Base-by-base conservation (phyloP, 805 yeast species). In the Metschnikowia reukaufii region DNA sequence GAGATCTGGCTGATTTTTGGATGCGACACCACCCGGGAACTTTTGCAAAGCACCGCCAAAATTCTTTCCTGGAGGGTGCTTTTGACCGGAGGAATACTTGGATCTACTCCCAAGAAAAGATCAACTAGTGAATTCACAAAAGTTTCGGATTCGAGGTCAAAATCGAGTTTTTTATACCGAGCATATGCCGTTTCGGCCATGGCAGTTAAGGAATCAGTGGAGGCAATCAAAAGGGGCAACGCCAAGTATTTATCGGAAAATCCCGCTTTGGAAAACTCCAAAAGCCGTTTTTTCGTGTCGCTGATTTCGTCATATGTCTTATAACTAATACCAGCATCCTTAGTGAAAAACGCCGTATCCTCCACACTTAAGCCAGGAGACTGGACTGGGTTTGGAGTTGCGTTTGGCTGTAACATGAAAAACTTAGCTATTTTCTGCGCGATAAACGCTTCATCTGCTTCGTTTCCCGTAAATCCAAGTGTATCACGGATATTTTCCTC, bases 261-360 rank as follows among this genome's bases (percentile, higher is more conserved):
- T 0, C 77, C 78, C 1, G 48, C 67, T 52, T 44, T 78, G 65
- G 49, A 70, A 41, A 60, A 84, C 65, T 55, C 73, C 55, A 50
- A 52, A 13, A 71, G 53, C 5, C 59, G 49, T 2, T 39, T 43
- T 50, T 72, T 72, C 16, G 67, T 61, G 1, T 41, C 44, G 10
- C 48, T 52, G 35, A 88, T 62, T 16, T 77, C 80, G 0, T 72
- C 73, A 5, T 70, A 66, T 1, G 68, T 48, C 44, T 78, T 78
- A 57, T 78, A 82, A 0, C 77, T 63, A 0, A 82, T 78, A 21
- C 91, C 92, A 2, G 92, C 88, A 51, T 79, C 79, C 44, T 73
- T 75, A 0, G 88, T 84, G 55, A 88, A 79, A 55, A 84, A 88
- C 0, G 78, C 61, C 16, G 78, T 75, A 35, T 85, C 89, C 0